Base-by-base conservation (phyloP, 2,329 filamentous ascomycete genomes). In the Penicillium digitatum region DNA sequence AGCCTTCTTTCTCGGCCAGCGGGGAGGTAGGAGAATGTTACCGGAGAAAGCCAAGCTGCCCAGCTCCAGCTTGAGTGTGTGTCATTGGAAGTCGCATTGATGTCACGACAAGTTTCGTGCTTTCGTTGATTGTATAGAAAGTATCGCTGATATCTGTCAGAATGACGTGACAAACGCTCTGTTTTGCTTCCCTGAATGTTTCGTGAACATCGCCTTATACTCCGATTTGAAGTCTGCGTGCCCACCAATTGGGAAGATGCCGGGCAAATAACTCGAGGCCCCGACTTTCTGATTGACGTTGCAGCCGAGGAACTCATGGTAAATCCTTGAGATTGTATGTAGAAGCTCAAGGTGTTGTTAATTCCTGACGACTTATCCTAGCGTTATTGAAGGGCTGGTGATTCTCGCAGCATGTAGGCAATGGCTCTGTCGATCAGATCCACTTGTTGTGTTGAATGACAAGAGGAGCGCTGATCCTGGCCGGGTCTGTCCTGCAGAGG, bases 221-320 rank as follows among this genome's bases (percentile, higher is more conserved):
- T 52, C 32, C 55, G 58, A 27, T 31, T 48, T 31, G 49, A 48
- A 11, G 42, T 48, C 26, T 56, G 48, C 16, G 39, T 26, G 7
- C 46, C 39, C 34, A 56, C 42, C 44, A 59, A 38, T 43, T 52
- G 57, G 9, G 57, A 58, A 2, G 60, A 35, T 27, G 42, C 40
- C 8, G 61, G 54, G 27, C 54, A 50, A 38, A 44, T 48, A 20
- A 47, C 49, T 24, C 55, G 52, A 39, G 49, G 27, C 24, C 31
- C 42, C 16, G 49, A 26, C 20, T 40, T 39, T 29, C 58, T 43
- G 31, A 52, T 48, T 37, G 59, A 54, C 3, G 56, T 40, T 35
- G 52, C 47, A n/a, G 52, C 43, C 3, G 57, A 58, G 42, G 52
- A 61, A 49, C 55, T 59, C 60, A 65, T 65, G 53, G 14, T 56